A percentile compares a stretch with the other conserved stretches of the same genome.
Evolutionary conservation across 768 basidiomycete genomes (phyloP).

Genomic region (Lactarius vividus): DNA sequence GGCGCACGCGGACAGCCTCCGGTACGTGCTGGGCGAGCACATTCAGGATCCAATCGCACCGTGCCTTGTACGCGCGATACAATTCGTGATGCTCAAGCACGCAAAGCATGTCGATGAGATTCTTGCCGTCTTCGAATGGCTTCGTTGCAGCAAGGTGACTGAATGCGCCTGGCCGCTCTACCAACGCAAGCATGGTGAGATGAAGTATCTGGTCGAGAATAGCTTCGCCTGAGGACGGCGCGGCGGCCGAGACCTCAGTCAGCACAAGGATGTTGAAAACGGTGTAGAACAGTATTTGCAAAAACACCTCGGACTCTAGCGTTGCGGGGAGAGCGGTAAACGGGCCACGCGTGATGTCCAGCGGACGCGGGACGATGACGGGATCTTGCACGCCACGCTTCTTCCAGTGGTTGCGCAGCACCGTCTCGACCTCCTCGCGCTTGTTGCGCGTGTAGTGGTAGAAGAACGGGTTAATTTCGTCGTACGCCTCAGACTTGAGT

Average conservation of each 20-base stretch:
- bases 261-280: slow-evolving; percentile 69
- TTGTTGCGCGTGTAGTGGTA: slow-evolving; percentile 94
- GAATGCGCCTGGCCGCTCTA: slow-evolving; percentile 66
- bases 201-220: slow-evolving; percentile 88
- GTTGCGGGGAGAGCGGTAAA: slow-evolving; percentile 62
- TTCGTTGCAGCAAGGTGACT: slow-evolving; percentile 54
- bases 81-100: slow-evolving; percentile 73
- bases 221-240: slow-evolving; percentile 80
- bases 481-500: slow-evolving; percentile 76
- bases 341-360: slow-evolving; percentile 63
- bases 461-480: slow-evolving; percentile 93
- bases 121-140: slow-evolving; percentile 57
- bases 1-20: slow-evolving; percentile 51
- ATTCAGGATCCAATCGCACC: slow-evolving; percentile 73
- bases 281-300: slow-evolving; percentile 82
- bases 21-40: slow-evolving; percentile 56
- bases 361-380: slow-evolving; percentile 71
- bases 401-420: slow-evolving; percentile 63
- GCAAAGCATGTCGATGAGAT: slow-evolving; percentile 70
- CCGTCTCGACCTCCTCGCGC: slow-evolving; percentile 83
- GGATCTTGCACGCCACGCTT: slow-evolving; percentile 63
- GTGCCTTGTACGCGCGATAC: slow-evolving; percentile 62
- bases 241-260: slow-evolving; percentile 55
- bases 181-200: slow-evolving; percentile 78
- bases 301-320: slow-evolving; percentile 67